Evolutionary conservation across 108 stramenopile species (phyloP).

Genomic region (Stephanodiscus minutulus): DNA sequence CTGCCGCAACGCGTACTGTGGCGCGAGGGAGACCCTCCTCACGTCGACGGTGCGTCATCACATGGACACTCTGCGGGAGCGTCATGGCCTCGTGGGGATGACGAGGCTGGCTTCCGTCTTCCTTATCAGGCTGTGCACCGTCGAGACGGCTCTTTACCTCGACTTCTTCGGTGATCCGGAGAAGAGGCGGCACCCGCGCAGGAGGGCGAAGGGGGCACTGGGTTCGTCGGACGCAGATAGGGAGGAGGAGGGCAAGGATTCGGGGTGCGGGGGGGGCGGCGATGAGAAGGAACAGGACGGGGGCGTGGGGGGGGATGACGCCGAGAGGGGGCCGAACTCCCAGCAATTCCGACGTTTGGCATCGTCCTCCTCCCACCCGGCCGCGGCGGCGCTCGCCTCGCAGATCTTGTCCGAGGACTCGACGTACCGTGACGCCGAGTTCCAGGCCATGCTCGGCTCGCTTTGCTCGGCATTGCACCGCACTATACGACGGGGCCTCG

Average conservation of each 20-base stretch:
- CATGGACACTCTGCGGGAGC: constrained; percentile 81
- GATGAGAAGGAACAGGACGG: constrained; percentile 22
- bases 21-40: constrained; percentile 64
- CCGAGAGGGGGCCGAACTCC: background rate
- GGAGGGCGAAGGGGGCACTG: constrained; percentile 15
- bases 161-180: constrained; percentile 86
- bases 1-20: constrained; percentile 81
- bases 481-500: constrained; percentile 82
- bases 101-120: constrained; percentile 86
- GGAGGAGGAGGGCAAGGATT: constrained; percentile 33
- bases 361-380: constrained; percentile 26
- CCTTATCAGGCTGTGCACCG: constrained; percentile 82
- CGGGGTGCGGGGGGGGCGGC: constrained; percentile 29
- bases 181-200: constrained; percentile 26
- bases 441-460: constrained; percentile 71
- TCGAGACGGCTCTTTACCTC: constrained; percentile 82
- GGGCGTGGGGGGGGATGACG: constrained; percentile 19
- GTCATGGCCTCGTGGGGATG: constrained; percentile 88
- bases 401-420: constrained; percentile 64
- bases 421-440: constrained; percentile 72
- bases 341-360: constrained; percentile 21
- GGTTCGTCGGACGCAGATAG: constrained; percentile 9
- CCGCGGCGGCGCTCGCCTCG: constrained; percentile 54
- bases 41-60: constrained; percentile 71
- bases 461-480: constrained; percentile 79